Conservation (phyloP, 306 rosid genomes). For the Luffa acutangula region DNA sequence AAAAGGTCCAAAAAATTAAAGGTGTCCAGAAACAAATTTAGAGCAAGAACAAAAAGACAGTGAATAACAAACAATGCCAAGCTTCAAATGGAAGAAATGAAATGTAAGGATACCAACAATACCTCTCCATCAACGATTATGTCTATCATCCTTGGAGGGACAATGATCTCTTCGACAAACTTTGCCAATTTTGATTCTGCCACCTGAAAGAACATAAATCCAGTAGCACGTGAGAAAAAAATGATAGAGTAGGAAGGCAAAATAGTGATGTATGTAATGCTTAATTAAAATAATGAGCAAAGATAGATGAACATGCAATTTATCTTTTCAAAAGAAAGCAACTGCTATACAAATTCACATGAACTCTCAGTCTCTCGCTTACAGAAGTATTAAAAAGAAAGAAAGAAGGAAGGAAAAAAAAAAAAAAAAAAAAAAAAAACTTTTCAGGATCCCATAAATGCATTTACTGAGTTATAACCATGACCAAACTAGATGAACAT, state of each 20-base stretch:
- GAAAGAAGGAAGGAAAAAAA: not conserved
- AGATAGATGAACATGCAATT: not conserved
- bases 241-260: not conserved
- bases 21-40: not conserved
- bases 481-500: not conserved
- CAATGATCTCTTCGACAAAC: constrained; percentile 91
- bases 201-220: constrained; percentile 38
- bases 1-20: not conserved
- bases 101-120: constrained; percentile 10
- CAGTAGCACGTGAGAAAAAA: constrained; percentile 11
- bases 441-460: not conserved
- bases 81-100: not conserved
- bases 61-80: not conserved
- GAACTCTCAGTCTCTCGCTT: not conserved
- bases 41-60: not conserved
- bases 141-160: constrained; percentile 98
- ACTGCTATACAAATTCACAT: not conserved
- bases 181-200: constrained; percentile 91
- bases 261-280: not conserved
- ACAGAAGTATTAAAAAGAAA: not conserved
- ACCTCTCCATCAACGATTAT: constrained; percentile 91
- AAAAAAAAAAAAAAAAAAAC: not conserved
- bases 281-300: not conserved
- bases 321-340: not conserved
- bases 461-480: not conserved